Base-by-base conservation (phyloP, 2,329 filamentous ascomycete species). In the Colletotrichum higginsianum region DNA sequence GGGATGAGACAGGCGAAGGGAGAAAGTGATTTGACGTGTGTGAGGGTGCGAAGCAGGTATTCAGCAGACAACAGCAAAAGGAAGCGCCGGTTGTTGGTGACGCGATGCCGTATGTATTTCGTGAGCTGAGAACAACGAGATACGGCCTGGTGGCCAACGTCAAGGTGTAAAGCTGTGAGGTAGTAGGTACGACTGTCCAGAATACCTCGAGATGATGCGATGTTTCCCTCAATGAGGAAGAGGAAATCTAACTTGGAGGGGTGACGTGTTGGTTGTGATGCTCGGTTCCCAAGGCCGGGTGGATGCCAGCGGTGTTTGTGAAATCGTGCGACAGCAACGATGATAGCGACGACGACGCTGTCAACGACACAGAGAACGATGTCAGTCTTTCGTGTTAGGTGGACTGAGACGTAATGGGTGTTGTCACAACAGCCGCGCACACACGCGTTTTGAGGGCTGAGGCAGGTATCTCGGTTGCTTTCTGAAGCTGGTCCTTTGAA, bases 21-120 rank as follows among this genome's bases (percentile, higher is more conserved):
- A 26, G 9, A 52, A 44, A 18, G 13, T 12, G 5, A n/a, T 38
- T 42, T 38, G 44, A n/a, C 21, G 30, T 60, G n/a, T 13, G 38
- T 47, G 26, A 42, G 61, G 42, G 46, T 30, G 23, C 35, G 40
- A 60, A 9, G 47, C 35, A 38, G 46, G 26, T 11, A 26, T 47
- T 42, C 35, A 38, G 15, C 35, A 21, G 47, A 15, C 23, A 35
- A 21, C 30, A 47, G 16, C 26, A 53, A 23, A 21, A 63, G 47
- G 38, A 44, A 63, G 47, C 12, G 35, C 23, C 61, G 35, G 38
- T 1, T 53, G 18, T 52, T 44, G 61, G 61, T 47, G 44, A 60
- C 53, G 30, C 44, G 30, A 60, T 58, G 44, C 60, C 15, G 38
- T 62, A 16, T 15, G 47, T 52, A 40, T 40, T 62, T 47, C 49